Percentiles rank a stretch among this genome's conserved stretches.
Evolutionary conservation across 2,329 filamentous ascomycete genomes (phyloP).

Genomic region (Alternaria triticina): DNA sequence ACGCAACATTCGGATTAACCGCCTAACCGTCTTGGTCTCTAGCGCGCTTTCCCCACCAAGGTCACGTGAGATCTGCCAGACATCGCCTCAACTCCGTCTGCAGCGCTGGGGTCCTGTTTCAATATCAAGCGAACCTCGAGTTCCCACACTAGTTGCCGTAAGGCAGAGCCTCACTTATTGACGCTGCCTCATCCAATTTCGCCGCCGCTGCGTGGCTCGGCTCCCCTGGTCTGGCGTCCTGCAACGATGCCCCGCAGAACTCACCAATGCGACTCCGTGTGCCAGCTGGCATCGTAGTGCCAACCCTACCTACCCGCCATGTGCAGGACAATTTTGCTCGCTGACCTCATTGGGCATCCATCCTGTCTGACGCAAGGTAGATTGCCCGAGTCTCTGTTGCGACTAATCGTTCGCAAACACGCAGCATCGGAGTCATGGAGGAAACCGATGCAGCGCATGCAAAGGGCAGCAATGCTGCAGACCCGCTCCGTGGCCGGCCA

Average conservation of each 20-base stretch:
- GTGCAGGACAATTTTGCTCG: slow-evolving; percentile 42
- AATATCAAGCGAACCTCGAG: slow-evolving; percentile 7
- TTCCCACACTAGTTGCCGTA: slow-evolving; percentile 6
- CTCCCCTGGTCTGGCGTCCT: slow-evolving; percentile 27
- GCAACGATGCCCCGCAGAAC: slow-evolving; percentile 38
- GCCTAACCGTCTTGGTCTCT: slow-evolving; percentile 15
- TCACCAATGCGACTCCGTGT: slow-evolving; percentile 37
- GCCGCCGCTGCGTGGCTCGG: slow-evolving; percentile 32
- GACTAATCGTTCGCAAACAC: slow-evolving; percentile 48
- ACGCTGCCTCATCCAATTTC: slow-evolving; percentile 21
- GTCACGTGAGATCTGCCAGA: slow-evolving; percentile 12
- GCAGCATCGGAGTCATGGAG: slow-evolving; percentile 37
- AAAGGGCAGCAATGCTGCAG: slow-evolving; percentile 41
- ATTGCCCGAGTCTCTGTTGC: slow-evolving; percentile 44
- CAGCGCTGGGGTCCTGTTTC: slow-evolving; percentile 13
- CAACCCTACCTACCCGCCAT: slow-evolving; percentile 43
- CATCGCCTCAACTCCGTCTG: slow-evolving; percentile 15
- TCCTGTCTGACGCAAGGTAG: slow-evolving; percentile 44
- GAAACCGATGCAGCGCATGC: slow-evolving; percentile 42
- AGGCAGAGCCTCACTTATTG: slow-evolving; percentile 34
- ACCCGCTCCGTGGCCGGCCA: slow-evolving; percentile 45
- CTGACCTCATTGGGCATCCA: slow-evolving; percentile 38
- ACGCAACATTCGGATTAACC: slow-evolving; percentile 33
- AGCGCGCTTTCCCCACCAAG: slow-evolving; percentile 14
- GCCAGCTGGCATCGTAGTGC: slow-evolving; percentile 42